Evolutionary conservation across 164 flowering plant genomes (phyloP).

Genomic region (Annona cherimola): DNA sequence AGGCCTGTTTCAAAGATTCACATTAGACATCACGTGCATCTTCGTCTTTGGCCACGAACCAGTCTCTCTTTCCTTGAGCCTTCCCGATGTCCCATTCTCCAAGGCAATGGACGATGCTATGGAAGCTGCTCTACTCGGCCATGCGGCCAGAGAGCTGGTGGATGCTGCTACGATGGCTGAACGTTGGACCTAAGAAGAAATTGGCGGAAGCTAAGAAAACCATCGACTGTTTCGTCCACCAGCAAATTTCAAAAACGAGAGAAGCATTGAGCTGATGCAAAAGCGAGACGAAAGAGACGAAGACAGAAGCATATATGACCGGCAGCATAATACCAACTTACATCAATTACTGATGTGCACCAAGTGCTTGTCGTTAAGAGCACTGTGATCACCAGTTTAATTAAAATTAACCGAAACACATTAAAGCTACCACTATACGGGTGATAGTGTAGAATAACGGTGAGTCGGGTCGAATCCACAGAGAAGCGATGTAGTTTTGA

Average conservation of each 20-base stretch:
- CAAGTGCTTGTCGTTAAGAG: no score
- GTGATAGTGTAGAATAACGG: no score
- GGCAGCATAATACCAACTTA: constrained; percentile 11
- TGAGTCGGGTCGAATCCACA: no score
- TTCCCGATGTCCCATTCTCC: constrained; percentile 16
- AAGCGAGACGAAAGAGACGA: background rate
- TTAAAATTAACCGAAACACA: no score
- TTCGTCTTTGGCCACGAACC: constrained; percentile 14
- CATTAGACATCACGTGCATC: constrained; percentile 20
- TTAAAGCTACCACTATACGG: no score
- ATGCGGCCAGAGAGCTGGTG: constrained; percentile 22
- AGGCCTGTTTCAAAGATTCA: constrained; percentile 25
- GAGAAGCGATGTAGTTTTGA: no score
- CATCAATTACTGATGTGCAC: constrained; percentile 4
- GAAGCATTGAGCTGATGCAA: background rate
- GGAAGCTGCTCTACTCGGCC: constrained; percentile 18
- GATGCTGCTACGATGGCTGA: constrained; percentile 21
- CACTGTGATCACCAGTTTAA: no score
- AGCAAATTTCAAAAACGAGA: constrained; percentile 7
- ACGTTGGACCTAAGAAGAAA: constrained; percentile 22
- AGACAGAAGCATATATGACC: background rate
- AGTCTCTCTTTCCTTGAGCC: constrained; percentile 11
- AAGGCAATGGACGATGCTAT: constrained; percentile 24
- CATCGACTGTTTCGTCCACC: constrained; percentile 11
- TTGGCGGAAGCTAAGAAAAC: constrained; percentile 5